phyloP scores from a whole-genome alignment of 2,329 filamentous ascomycete genomes.

The Diaporthe citrichinensis region DNA sequence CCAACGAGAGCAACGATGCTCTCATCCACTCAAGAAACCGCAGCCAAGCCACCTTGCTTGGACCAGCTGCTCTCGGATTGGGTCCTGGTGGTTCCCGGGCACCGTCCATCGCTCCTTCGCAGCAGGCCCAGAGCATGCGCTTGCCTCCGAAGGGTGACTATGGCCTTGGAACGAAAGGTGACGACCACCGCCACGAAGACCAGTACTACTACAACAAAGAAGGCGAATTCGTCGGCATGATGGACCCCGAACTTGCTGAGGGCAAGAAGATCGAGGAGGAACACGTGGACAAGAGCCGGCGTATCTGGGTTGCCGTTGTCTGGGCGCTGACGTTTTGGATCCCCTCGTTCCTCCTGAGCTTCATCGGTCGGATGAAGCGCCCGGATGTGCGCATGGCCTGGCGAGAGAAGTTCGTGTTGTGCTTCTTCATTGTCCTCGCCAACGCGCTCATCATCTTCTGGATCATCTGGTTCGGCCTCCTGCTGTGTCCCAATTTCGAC shows the following conservation, averaged over 20 bases:
- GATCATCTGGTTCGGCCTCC: constrained; percentile 86
- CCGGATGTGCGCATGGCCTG: constrained; percentile 97
- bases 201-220: constrained; percentile 82
- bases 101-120: constrained; percentile 73
- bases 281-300: constrained; percentile 73
- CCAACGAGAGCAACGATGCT: constrained; percentile 80
- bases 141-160: constrained; percentile 82
- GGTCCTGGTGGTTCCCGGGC: constrained; percentile 47
- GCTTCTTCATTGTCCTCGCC: constrained; percentile 83
- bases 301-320: constrained; percentile 84
- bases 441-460: constrained; percentile 91
- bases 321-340: constrained; percentile 96
- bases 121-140: constrained; percentile 58
- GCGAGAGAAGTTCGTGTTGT: constrained; percentile 92
- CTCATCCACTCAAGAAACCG: constrained; percentile 73
- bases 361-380: constrained; percentile 93
- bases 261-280: constrained; percentile 83
- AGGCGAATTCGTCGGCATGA: constrained; percentile 75
- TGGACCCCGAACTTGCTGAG: constrained; percentile 84
- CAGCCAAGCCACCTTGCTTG: constrained; percentile 66
- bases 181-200: constrained; percentile 73
- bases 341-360: constrained; percentile 85
- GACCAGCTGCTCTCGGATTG: constrained; percentile 52
- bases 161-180: constrained; percentile 88
- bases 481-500: constrained; percentile 92